Evolutionary conservation across 768 basidiomycete genomes (phyloP), one percentile per base, ranked within the genome.

Genomic region (Hygrophoropsis aurantiaca): DNA sequence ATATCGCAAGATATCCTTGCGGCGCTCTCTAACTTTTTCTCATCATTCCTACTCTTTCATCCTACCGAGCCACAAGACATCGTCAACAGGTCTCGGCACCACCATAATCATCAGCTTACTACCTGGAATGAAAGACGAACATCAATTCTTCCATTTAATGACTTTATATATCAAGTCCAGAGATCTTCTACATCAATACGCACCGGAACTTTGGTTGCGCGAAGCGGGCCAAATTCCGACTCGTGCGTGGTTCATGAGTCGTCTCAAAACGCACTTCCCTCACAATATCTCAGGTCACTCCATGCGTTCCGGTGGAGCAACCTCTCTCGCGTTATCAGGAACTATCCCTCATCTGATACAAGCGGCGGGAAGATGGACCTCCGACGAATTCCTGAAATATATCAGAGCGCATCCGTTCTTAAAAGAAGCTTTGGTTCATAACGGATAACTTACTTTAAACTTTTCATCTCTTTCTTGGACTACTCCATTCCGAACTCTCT

Each of bases 221-320:
- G 11, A 13, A 3, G 35, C 48, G 23, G 61, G 66, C 2, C 11
- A 41, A 4, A 40, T 63, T 0, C 69, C 69, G 0, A 65, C 60
- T 0, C 49, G 58, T 11, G 4, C 40, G 1, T 71, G 69, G 69
- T 68, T 68, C 49, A 33, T 56, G 8, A 18, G 19, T 5, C 49
- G 58, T 7, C n/a, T n/a, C n/a, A n/a, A n/a, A n/a, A 33, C 69
- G 8, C 47, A 49, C 30, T 48, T 61, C 39, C 49, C 56, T 5
- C 33, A 47, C 8, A 24, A 4, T 9, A 5, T 50, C 7, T 18
- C 27, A 18, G 68, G 64, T 5, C 68, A 69, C 39, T 66, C 62
- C 3, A 15, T 66, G 18, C 68, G 67, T 16, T 56, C 73, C 5
- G 73, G 75, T 0, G 72, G 74, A 3, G 72, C 74, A 0, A 77